These are phyloP conservation scores for Solanum corneliomulleri DNA, from an alignment of 257 asterid genomes.

Conservation along the genomic window DNA sequence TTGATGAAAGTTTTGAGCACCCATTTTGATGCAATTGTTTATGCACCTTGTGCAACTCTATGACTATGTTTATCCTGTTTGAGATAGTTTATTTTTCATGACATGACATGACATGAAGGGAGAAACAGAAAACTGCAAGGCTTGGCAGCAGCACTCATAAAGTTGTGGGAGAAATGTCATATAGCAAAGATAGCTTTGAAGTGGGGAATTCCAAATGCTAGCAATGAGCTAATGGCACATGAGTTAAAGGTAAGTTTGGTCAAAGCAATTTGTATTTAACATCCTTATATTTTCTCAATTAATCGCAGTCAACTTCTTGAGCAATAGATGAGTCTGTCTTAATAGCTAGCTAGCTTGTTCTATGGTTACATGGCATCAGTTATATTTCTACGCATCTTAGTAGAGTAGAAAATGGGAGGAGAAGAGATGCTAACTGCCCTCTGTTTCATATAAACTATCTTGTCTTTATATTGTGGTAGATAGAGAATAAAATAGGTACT, in stretches of 20 bases:
- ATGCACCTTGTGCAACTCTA: not conserved
- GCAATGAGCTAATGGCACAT: conserved; percentile 79
- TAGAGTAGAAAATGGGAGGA: not conserved
- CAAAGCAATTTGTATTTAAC: not conserved
- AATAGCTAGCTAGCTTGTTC: not conserved
- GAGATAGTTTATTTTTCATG: not conserved
- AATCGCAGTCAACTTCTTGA: not conserved
- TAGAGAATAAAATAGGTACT: not conserved
- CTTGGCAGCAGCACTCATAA: conserved; percentile 67
- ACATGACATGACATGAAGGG: conserved; percentile 34
- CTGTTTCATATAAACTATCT: not conserved
- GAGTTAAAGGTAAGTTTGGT: conserved; percentile 74
- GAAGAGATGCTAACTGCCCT: not conserved
- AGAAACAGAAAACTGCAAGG: conserved; percentile 88
- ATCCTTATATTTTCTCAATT: not conserved
- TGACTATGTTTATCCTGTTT: not conserved
- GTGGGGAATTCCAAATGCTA: conserved; percentile 83
- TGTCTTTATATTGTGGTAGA: not conserved
- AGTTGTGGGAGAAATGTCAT: conserved; percentile 90
- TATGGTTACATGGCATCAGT: not conserved
- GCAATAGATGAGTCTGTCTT: not conserved
- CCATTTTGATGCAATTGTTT: not conserved
- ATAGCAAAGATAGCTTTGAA: conserved; percentile 91
- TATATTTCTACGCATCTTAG: not conserved
- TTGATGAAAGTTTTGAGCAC: not conserved